Conservation (phyloP, 129 eudicot species). For the Pittosporum tobira region DNA sequence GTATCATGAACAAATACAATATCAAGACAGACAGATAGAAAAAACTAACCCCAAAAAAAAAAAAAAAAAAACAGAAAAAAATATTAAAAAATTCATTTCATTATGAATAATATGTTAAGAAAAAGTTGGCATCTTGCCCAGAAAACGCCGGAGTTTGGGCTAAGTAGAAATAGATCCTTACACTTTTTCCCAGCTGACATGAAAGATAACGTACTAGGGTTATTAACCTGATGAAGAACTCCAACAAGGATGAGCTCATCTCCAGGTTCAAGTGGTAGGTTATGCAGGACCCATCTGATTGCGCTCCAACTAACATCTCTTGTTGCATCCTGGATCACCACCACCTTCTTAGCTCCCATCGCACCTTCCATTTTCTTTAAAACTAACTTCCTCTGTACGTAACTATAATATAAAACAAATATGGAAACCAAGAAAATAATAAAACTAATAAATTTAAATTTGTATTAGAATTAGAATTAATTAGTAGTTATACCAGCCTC, state of each 20-base stretch:
- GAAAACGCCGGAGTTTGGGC: too few species aligned
- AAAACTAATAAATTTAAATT: too few species aligned
- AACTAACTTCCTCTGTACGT: too few species aligned
- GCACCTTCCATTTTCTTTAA: constrained; percentile 7
- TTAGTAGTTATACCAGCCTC: not conserved
- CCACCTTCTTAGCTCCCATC: constrained; percentile 30
- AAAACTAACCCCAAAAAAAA: too few species aligned
- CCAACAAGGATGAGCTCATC: constrained; percentile 55
- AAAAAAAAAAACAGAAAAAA: too few species aligned
- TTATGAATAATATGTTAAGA: too few species aligned
- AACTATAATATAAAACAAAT: not conserved
- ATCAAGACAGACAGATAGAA: too few species aligned
- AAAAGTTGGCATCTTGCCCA: too few species aligned
- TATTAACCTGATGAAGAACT: constrained; percentile 41
- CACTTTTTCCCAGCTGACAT: constrained; percentile 19
- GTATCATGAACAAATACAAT: too few species aligned
- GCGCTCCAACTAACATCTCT: constrained; percentile 40
- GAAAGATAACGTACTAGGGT: constrained; percentile 37
- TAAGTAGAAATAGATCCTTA: constrained; percentile 13
- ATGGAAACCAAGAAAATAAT: not conserved
- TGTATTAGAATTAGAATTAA: too few species aligned
- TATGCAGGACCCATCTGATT: constrained; percentile 25
- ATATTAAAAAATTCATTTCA: too few species aligned
- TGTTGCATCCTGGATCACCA: constrained; percentile 50
- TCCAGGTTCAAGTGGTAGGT: constrained; percentile 34